Percentiles rank a stretch among this genome's conserved stretches.
Conservation (phyloP, 163 green algal genomes). For the Scenedesmus sp. region DNA sequence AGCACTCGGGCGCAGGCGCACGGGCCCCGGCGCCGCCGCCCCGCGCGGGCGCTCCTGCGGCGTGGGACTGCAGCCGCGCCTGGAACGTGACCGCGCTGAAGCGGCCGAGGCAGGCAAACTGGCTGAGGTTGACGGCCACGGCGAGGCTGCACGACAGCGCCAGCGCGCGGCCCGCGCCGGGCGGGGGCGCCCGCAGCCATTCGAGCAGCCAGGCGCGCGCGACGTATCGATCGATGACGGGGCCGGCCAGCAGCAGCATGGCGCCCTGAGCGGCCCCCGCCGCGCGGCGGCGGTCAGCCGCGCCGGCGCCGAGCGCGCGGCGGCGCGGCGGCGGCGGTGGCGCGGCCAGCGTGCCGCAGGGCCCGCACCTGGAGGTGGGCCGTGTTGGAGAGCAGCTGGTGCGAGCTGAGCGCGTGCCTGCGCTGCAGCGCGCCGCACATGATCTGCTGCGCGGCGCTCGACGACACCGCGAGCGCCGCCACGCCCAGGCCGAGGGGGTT, state of each 20-base stretch:
- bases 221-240: slow-evolving; percentile 83
- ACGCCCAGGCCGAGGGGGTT: slow-evolving; percentile 69
- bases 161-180: slow-evolving; percentile 6
- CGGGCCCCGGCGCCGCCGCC: no score
- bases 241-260: slow-evolving; percentile 78
- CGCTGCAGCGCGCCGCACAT: slow-evolving; percentile 85
- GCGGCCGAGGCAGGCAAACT: slow-evolving; percentile 44
- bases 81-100: slow-evolving; percentile 88
- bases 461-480: slow-evolving; percentile 82
- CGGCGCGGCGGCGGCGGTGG: neutral
- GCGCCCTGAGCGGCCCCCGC: slow-evolving; percentile 7
- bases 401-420: slow-evolving; percentile 77
- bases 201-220: slow-evolving; percentile 41
- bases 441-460: slow-evolving; percentile 91
- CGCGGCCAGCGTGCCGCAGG: neutral
- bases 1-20: neutral
- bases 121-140: slow-evolving; percentile 77
- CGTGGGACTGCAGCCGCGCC: neutral
- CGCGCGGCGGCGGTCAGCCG: neutral
- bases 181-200: neutral
- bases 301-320: no score
- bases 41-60: neutral
- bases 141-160: slow-evolving; percentile 73
- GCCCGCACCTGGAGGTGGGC: slow-evolving; percentile 77
- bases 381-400: slow-evolving; percentile 89